Base-by-base conservation (phyloP, 371 early-diverging fungal genomes). In the Rhizopus sp. region DNA sequence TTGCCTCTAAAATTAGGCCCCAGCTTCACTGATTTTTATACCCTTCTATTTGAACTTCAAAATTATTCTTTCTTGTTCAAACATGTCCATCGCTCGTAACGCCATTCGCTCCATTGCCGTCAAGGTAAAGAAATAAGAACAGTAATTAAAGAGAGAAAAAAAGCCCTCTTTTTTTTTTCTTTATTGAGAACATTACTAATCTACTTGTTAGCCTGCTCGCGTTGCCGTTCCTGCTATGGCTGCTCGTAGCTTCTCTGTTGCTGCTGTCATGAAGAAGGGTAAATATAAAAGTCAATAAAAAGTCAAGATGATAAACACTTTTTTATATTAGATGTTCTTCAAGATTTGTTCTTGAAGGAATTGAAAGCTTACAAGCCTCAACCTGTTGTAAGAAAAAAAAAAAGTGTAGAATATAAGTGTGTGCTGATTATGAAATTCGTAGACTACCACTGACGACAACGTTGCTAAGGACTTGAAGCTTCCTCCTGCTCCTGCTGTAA, bases 351-450 rank as follows among this genome's bases (percentile, higher is more conserved):
- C 68, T 58, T 78, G 42, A 78, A 78, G 72, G 79, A 78, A 60
- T 67, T 78, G 63, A 78, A 78, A 75, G 73, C 60, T 50, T 78
- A 78, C 73, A 78, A 78, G 75, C 79, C 79, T 57, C 57, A 70
- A 45, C 70, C 78, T 57, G 53, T 64, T 54, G 79, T 78, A 73
- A 66, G 73, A 69, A 63, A 34, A 12, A 29, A n/a, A 30, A 9
- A 12, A 12, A 41, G 46, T 30, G 9, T 10, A n/a, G n/a, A n/a
- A n/a, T n/a, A 55, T 10, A 8, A 38, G 15, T n/a, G 30, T 50
- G 23, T 5, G 4, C 30, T 46, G 33, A 7, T n/a, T 34, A 3
- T 13, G 41, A 4, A n/a, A 46, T 30, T 44, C 37, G 17, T 62
- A 77, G 78, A 51, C 73, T 55, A 59, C 74, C 60, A 62, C 58